These are phyloP conservation scores for Dalbergia cochinchinensis DNA, from an alignment of 306 rosid genomes.

Conservation along the genomic window DNA sequence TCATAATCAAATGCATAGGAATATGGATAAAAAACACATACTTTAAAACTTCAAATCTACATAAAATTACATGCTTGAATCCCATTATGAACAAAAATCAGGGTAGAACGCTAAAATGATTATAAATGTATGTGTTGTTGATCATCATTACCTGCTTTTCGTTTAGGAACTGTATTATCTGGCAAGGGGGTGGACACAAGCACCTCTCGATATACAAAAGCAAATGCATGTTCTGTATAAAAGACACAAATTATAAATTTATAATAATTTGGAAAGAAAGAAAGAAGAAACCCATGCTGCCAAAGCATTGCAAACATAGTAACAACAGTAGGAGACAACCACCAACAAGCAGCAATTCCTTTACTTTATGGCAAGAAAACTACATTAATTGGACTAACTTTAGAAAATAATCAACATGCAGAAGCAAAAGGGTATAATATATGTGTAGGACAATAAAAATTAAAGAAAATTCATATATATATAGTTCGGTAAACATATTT, in stretches of 20 bases:
- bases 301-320: constrained; percentile 28
- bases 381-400: constrained; percentile 3
- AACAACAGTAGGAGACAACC: constrained; percentile 20
- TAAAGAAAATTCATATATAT: background rate
- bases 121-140: constrained; percentile 8
- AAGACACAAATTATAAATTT: constrained; percentile 34
- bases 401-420: constrained; percentile 32
- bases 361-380: constrained; percentile 13
- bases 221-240: constrained; percentile 69
- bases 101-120: constrained; percentile 35
- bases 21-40: constrained; percentile 20
- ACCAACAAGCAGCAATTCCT: constrained; percentile 25
- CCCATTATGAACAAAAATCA: constrained; percentile 20
- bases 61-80: constrained; percentile 27
- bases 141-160: constrained; percentile 79
- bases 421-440: constrained; percentile 28
- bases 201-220: constrained; percentile 91
- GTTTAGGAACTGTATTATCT: constrained; percentile 66
- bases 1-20: constrained; percentile 2
- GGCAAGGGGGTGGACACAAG: constrained; percentile 43
- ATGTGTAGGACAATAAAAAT: background rate
- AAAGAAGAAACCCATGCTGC: constrained; percentile 3
- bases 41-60: constrained; percentile 12
- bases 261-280: background rate
- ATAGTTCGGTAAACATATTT: no score